These are phyloP conservation scores for Lipomyces sp. DNA, from an alignment of 805 yeast species.

Conservation along the genomic window DNA sequence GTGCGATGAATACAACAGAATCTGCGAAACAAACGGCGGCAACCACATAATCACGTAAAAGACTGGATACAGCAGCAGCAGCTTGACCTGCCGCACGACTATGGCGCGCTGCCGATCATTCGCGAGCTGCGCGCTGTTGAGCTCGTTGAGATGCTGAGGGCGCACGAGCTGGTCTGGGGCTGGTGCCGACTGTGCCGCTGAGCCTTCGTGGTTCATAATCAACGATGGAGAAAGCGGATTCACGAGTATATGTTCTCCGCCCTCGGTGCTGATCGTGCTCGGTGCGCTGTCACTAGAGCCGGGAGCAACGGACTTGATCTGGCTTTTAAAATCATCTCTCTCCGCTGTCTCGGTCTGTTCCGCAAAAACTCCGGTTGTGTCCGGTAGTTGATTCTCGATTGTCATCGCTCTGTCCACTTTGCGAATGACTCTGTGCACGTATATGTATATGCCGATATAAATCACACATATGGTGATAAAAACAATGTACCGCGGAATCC, in stretches of 20 bases:
- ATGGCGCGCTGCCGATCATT: constrained; percentile 44
- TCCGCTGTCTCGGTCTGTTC: not conserved
- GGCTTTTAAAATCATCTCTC: no score
- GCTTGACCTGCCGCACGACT: constrained; percentile 73
- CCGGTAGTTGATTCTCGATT: not conserved
- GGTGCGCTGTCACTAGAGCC: not conserved
- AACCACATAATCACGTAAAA: constrained; percentile 80
- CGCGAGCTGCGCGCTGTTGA: constrained; percentile 19
- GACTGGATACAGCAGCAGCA: constrained; percentile 78
- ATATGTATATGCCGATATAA: constrained; percentile 67
- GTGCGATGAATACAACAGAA: constrained; percentile 53
- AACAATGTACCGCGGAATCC: constrained; percentile 77
- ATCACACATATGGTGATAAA: constrained; percentile 59
- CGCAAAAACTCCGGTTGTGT: not conserved
- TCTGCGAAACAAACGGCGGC: constrained; percentile 68
- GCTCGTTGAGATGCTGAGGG: constrained; percentile 1
- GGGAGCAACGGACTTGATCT: not conserved
- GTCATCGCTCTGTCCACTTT: constrained; percentile 17
- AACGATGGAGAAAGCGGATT: no score
- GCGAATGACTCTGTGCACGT: constrained; percentile 62
- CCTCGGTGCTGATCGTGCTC: not conserved
- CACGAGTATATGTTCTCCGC: not conserved
- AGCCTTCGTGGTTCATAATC: no score
- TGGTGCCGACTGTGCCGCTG: no score
- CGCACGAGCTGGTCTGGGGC: no score